Base-by-base conservation (phyloP, 345 rosid species). In the Orychophragmus violaceus region DNA sequence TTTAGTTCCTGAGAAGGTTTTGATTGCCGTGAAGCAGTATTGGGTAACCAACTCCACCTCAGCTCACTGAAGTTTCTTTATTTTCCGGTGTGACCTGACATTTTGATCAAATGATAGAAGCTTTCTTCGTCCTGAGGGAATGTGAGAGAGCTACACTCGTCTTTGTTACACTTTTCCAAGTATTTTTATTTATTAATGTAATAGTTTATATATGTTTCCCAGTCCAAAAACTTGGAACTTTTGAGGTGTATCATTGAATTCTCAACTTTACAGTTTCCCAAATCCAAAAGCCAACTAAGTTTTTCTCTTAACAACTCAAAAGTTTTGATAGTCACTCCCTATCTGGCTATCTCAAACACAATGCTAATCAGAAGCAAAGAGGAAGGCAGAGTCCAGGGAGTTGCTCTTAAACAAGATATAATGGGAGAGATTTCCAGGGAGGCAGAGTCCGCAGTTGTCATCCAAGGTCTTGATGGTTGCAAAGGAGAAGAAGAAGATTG, bases 1-100 rank as follows among this genome's bases (percentile, higher is more conserved):
- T 42, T 79, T 95, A 27, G 91, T 95, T 63, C 86, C 93, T 0
- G 97, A 87, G 80, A 95, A 95, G 79, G 79, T 87, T 67, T 69
- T 95, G 71, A 79, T 95, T 12, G 96, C 97, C 0, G 99, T 91
- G 64, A 95, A 95, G 85, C 96, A 87, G 72, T 95, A 90, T 29
- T 95, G 99, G 99, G 97, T 89, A 28, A 79, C 79, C 24, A 95
- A 89, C 86, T 79, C 91, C 24, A 87, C 99, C 50, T 78, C 91
- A 0, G 0, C 80, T 23, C 66, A 73, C 70, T 87, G 68, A 72
- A 75, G 64, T 33, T 50, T 53, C 25, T 14, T 46, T 33, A 5
- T 11, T 23, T 50, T 35, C 28, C 14, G 22, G 51, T 52, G 67
- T 35, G 69, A 60, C 71, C 70, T 24, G 64, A 75, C 76, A 66